Evolutionary conservation across 2,329 filamentous ascomycete genomes (phyloP).

Genomic region (Fusarium metavorans): DNA sequence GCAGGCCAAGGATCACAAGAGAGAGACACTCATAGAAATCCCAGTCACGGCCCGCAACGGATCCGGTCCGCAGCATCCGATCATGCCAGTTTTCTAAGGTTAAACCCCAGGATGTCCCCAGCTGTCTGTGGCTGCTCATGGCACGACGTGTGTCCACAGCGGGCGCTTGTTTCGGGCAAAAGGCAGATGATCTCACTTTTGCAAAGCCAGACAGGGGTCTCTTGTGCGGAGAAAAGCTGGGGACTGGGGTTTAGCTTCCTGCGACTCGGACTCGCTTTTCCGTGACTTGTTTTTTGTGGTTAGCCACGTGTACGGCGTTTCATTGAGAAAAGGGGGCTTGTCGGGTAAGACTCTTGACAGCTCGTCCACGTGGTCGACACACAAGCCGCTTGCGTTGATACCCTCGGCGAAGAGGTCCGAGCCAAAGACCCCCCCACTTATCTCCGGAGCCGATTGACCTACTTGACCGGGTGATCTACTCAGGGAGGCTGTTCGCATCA

Average conservation of each 20-base stretch:
- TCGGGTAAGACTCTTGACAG: background rate
- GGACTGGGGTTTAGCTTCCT: background rate
- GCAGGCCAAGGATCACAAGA: background rate
- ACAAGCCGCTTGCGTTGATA: background rate
- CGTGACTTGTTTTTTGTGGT: background rate
- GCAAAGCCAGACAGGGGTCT: background rate
- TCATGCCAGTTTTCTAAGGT: conserved; percentile 6
- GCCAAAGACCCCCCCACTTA: background rate
- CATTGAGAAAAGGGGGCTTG: background rate
- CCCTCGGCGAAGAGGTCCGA: background rate
- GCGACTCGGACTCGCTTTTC: background rate
- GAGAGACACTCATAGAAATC: background rate
- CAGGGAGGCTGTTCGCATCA: background rate
- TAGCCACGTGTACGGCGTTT: background rate
- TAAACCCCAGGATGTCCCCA: conserved; percentile 5
- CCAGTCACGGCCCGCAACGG: conserved; percentile 5
- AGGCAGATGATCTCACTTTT: conserved; percentile 4
- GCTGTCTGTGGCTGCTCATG: background rate
- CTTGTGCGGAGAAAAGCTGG: conserved; percentile 6
- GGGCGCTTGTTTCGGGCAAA: conserved; percentile 8
- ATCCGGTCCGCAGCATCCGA: conserved; percentile 12
- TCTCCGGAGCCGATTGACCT: conserved; percentile 1
- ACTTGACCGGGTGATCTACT: background rate
- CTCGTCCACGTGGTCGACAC: background rate
- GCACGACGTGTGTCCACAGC: background rate